Conservation (phyloP, 2,329 filamentous ascomycete species). For the Chaetomium sp. region DNA sequence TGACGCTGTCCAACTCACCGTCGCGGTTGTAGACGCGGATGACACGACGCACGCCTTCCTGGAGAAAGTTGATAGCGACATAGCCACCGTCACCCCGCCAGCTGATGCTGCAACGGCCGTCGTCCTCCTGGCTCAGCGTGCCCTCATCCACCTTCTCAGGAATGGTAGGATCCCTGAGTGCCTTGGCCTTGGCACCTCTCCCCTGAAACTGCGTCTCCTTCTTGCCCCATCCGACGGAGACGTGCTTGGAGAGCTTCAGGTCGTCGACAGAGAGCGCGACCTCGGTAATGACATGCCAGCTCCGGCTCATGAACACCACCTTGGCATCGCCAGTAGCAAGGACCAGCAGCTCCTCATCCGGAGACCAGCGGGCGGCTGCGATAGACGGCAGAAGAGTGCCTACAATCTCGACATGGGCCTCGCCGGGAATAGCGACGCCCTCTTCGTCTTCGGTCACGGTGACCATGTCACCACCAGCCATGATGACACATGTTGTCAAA, state of each 20-base stretch:
- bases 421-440: conserved; percentile 48
- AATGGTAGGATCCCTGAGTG: conserved; percentile 88
- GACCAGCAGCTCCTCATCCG: conserved; percentile 87
- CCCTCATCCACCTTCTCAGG: conserved; percentile 91
- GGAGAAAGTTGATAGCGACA: conserved; percentile 82
- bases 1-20: conserved; percentile 87
- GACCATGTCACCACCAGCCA: conserved; percentile 89
- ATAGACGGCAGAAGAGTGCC: conserved; percentile 94
- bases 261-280: conserved; percentile 73
- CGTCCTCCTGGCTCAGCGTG: conserved; percentile 71
- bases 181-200: conserved; percentile 79
- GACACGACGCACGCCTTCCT: conserved; percentile 69
- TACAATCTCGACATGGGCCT: conserved; percentile 89
- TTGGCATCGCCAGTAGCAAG: conserved; percentile 79
- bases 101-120: conserved; percentile 71
- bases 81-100: conserved; percentile 96
- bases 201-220: conserved; percentile 98
- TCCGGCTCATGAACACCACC: conserved; percentile 87
- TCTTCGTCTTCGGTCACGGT: conserved; percentile 78
- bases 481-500: conserved; percentile 74
- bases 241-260: conserved; percentile 85
- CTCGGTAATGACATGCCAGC: conserved; percentile 82
- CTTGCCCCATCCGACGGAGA: conserved; percentile 97
- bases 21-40: conserved; percentile 91
- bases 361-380: conserved; percentile 86